These are phyloP conservation scores for Cryomyces minteri DNA, from an alignment of 495 filamentous ascomycete species.

Conservation along the genomic window DNA sequence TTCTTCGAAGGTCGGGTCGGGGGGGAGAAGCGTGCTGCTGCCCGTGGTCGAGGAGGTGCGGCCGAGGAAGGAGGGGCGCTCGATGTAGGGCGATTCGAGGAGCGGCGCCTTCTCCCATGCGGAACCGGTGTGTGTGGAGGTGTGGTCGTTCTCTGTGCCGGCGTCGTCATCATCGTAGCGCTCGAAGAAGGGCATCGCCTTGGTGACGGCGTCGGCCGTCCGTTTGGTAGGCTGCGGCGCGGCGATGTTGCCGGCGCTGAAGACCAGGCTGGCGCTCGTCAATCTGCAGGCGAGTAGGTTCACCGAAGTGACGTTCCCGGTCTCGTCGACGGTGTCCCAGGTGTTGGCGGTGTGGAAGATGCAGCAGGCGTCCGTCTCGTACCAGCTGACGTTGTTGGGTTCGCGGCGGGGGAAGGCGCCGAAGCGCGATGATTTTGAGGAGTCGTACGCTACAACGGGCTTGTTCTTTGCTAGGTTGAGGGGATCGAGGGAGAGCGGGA, in stretches of 20 bases:
- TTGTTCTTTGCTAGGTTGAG: slow-evolving; percentile 31
- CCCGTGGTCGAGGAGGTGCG: no score
- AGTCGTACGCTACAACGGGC: slow-evolving; percentile 36
- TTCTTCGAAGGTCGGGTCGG: slow-evolving; percentile 18
- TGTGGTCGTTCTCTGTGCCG: not conserved
- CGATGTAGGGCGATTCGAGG: slow-evolving; percentile 11
- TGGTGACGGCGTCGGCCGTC: not conserved
- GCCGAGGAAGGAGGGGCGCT: no score
- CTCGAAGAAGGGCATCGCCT: slow-evolving; percentile 16
- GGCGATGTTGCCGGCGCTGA: slow-evolving; percentile 35
- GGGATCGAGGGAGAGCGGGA: slow-evolving; percentile 43
- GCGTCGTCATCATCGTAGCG: slow-evolving; percentile 13
- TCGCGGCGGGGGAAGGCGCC: slow-evolving; percentile 42
- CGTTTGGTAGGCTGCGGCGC: slow-evolving; percentile 17
- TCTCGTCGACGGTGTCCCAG: slow-evolving; percentile 28
- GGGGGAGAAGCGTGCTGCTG: slow-evolving; percentile 1
- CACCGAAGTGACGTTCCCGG: slow-evolving; percentile 19
- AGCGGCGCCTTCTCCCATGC: slow-evolving; percentile 5
- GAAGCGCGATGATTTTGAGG: slow-evolving; percentile 32
- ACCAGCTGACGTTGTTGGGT: slow-evolving; percentile 37
- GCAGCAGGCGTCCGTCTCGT: slow-evolving; percentile 40
- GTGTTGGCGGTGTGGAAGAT: slow-evolving; percentile 52
- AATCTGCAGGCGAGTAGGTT: slow-evolving; percentile 44
- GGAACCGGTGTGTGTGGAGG: not conserved
- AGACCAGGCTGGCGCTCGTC: slow-evolving; percentile 39